phyloP scores from a whole-genome alignment of 805 yeast genomes.

The Saccharomycopsis malanga region DNA sequence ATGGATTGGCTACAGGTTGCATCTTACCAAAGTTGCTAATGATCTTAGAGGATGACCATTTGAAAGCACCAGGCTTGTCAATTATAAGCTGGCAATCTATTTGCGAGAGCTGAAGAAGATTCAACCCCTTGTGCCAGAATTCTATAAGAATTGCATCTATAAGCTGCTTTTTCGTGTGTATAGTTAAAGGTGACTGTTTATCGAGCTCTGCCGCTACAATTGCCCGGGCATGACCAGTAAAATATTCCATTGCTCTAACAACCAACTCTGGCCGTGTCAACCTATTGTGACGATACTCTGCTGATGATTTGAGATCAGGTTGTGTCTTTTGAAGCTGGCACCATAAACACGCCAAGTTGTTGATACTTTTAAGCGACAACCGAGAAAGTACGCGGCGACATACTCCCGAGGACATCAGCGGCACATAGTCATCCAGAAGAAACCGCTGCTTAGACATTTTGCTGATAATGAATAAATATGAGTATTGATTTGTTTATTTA shows the following conservation, averaged over 20 bases:
- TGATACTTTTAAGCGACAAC: constrained; percentile 10
- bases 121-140: constrained; percentile 51
- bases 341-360: constrained; percentile 18
- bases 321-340: constrained; percentile 14
- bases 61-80: constrained; percentile 41
- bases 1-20: constrained; percentile 28
- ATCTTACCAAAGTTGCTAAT: constrained; percentile 26
- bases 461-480: neutral
- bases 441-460: constrained; percentile 2
- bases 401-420: neutral
- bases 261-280: constrained; percentile 6
- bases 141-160: constrained; percentile 42
- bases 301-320: constrained; percentile 8
- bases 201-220: neutral
- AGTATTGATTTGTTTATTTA: no score
- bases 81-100: constrained; percentile 60
- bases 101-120: constrained; percentile 61
- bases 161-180: constrained; percentile 27
- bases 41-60: constrained; percentile 33
- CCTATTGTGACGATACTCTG: constrained; percentile 9
- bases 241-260: constrained; percentile 4
- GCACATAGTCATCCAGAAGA: constrained; percentile 5
- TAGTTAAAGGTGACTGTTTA: no score
- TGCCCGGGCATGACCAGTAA: neutral
- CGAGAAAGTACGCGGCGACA: constrained; percentile 10